Base-by-base conservation (phyloP, 208 protist species). In the Herpetomonas tarakana region DNA sequence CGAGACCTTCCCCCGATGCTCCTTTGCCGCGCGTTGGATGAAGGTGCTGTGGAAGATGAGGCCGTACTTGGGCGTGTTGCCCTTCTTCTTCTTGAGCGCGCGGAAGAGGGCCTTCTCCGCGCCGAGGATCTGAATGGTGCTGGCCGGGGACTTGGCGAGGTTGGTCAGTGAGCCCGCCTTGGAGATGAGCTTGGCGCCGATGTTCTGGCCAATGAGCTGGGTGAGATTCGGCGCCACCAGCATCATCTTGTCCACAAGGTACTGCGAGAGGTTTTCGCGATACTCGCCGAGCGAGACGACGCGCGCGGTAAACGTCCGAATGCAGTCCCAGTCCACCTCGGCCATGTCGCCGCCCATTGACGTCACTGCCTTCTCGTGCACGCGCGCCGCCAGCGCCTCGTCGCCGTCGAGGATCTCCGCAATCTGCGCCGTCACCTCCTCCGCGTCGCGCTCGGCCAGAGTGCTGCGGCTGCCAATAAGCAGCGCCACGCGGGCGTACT, bases 101-200 rank as follows among this genome's bases (percentile, higher is more conserved):
- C 97, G 90, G 95, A 99, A 99, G 24, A 99, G 92, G 4, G 98
- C 98, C 91, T 99, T 99, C 82, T 99, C 99, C 31, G 99, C 99
- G 62, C 99, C 99, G 9, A 99, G 87, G 75, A 99, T 99, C 81
- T 99, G 99, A 30, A 99, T 98, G 16, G 99, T 99, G 30, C 98
- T 99, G 16, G 98, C 98, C 11, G 99, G 99, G 66, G 98, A 90
- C 91, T 99, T 99, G 68, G 98, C 98, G 14, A 99, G 83, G 78
- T 96, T 98, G 12, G 93, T 98, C 7, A 99, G 91, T 2, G 92
- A 98, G 64, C 97, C 98, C 18, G 98, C 98, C 76, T 99, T 98
- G n/a, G 93, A 88, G 67, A 99, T 99, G 25, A 99, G 92, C 76
- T 97, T 95, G 14, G 99, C 98, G 53, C 96, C 98, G 45, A 99